Percentiles rank a stretch among this genome's conserved stretches.
These are phyloP conservation scores for Colletotrichum sp. DNA, from an alignment of 2,329 filamentous ascomycete genomes.

Conservation along the genomic window DNA sequence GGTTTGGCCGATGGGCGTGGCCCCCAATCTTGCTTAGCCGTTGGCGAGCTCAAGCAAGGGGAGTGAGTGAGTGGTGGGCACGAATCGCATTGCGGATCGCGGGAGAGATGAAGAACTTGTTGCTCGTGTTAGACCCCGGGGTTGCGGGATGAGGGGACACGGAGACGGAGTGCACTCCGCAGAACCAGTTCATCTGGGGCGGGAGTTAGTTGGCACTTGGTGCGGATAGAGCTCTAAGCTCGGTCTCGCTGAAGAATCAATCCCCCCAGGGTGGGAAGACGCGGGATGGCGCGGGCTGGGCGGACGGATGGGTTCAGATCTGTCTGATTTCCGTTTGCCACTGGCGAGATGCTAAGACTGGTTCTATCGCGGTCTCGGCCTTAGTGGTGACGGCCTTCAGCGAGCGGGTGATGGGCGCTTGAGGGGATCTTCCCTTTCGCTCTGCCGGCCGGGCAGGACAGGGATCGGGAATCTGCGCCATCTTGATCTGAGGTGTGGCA, in stretches of 20 bases:
- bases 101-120: neutral
- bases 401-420: neutral
- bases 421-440: neutral
- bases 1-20: neutral
- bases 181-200: neutral
- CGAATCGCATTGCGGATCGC: neutral
- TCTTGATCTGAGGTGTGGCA: neutral
- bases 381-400: neutral
- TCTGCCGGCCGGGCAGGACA: neutral
- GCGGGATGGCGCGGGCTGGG: neutral
- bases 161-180: neutral
- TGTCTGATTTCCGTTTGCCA: neutral
- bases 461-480: neutral
- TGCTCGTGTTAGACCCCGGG: neutral
- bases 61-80: neutral
- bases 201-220: neutral
- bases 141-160: neutral
- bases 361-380: neutral
- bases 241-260: neutral
- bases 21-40: neutral
- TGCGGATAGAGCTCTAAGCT: neutral
- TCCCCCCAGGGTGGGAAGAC: neutral
- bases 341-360: neutral
- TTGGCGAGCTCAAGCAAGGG: neutral
- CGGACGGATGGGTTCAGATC: neutral